Base-by-base conservation (phyloP, 2,329 filamentous ascomycete genomes). In the Pseudocercospora eumusae region DNA sequence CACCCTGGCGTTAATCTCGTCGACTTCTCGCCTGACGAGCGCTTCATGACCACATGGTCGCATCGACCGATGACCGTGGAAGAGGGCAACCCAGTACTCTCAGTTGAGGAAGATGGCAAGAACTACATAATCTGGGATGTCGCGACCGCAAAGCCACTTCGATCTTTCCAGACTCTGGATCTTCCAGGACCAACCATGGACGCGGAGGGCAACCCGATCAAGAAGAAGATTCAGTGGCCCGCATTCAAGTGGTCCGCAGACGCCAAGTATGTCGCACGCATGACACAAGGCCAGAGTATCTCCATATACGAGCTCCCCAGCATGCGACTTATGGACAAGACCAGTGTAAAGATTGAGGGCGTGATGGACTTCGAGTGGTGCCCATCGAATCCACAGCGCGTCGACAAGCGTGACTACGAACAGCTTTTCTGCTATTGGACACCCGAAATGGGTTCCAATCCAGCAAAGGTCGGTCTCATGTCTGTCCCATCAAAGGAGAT, bases 101-200 rank as follows among this genome's bases (percentile, higher is more conserved):
- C 79, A 15, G 62, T 92, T 64, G 95, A 98, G 73, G 95, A 99
- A 74, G 93, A 99, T 71, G 95, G 95, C 78, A 98, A 98, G 84
- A 97, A 98, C 84, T 98, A 98, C 78, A 90, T 99, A 74, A 93
- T 99, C 74, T 99, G 95, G 95, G 93, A 98, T 74, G 88, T 98
- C 65, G 90, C 91, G 57, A 95, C 93, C 9, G 88, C 87, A 71
- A 90, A 93, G 76, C 92, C 93, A 60, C 84, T 99, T 56, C 90
- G 95, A 66, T 98, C 95, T 0, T 99, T 99, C 75, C 88, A 91
- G 66, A 96, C 93, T 70, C 85, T 96, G 66, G 95, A 99, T 69
- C 80, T 91, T 13, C 86, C 90, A 28, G 84, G 84, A 67, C 82
- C 85, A 54, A 79, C 80, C 40, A 79, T 77, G 55, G 87, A 88